phyloP scores from a whole-genome alignment of 805 yeast genomes.

The Wickerhamomyces silvicola region DNA sequence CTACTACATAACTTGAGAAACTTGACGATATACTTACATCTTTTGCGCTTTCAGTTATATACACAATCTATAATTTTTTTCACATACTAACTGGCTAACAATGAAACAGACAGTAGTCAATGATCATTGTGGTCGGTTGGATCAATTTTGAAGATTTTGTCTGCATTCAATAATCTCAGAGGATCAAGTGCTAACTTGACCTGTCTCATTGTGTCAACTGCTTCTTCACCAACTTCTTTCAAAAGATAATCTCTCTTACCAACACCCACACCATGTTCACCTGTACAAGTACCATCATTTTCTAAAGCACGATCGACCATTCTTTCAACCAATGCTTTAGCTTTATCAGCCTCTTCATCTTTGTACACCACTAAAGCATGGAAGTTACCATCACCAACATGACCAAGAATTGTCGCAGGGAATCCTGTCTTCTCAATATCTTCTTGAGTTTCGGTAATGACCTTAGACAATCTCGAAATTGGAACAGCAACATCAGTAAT shows the following conservation, averaged over 20 bases:
- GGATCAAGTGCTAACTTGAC: slow-evolving; percentile 72
- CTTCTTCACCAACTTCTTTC: slow-evolving; percentile 59
- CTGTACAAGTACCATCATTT: slow-evolving; percentile 79
- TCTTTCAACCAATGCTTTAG: slow-evolving; percentile 44
- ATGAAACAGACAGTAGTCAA: too few species aligned
- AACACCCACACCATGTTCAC: slow-evolving; percentile 83
- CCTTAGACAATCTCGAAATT: slow-evolving; percentile 55
- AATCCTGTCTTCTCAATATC: slow-evolving; percentile 50
- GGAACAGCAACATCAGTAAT: slow-evolving; percentile 86
- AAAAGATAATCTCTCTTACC: slow-evolving; percentile 61
- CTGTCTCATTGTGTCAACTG: slow-evolving; percentile 67
- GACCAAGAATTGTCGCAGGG: slow-evolving; percentile 61
- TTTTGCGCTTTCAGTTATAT: too few species aligned
- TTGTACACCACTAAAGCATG: slow-evolving; percentile 61
- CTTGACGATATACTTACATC: too few species aligned
- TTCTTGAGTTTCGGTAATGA: slow-evolving; percentile 53
- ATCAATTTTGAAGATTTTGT: slow-evolving; percentile 67
- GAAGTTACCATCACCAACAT: slow-evolving; percentile 81
- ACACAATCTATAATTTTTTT: too few species aligned
- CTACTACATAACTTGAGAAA: too few species aligned
- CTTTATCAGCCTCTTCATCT: slow-evolving; percentile 40
- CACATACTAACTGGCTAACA: too few species aligned
- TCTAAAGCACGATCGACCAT: slow-evolving; percentile 63
- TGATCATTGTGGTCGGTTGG: slow-evolving; percentile 34
- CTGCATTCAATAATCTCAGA: slow-evolving; percentile 67